Evolutionary conservation across 345 rosid species (phyloP), one percentile per base, ranked within the genome.

Genomic region (Syzygium jambos): DNA sequence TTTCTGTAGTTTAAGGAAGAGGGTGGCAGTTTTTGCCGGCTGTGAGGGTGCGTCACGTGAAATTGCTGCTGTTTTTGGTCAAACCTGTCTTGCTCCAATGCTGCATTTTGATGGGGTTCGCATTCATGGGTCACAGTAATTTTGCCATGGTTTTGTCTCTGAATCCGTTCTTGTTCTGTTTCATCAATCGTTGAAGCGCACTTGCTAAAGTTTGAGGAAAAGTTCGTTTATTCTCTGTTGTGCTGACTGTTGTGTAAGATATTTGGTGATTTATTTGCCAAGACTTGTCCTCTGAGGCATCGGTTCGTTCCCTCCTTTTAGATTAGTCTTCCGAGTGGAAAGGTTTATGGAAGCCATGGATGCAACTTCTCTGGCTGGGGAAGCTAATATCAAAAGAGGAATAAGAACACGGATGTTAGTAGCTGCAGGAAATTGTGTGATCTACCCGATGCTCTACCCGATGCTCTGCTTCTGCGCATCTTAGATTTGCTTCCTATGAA

Each of bases 391-490:
- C 34, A 2, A 34, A 52, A 52, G 63, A 51, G 11, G 61, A 30
- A 52, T 52, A 22, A 84, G 54, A 52, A 52, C 65, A 25, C 14
- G 15, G 86, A 85, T 29, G 41, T 11, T 38, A 61, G 51, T 52
- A 82, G 29, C 73, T 14, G 17, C 34, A 63, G 9, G 73, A n/a
- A 63, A n/a, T 13, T 63, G 34, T n/a, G 73, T n/a, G 38, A n/a
- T 63, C 73, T 63, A n/a, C 89, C 89, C 9, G 88, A 86, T n/a
- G n/a, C n/a, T n/a, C n/a, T n/a, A n/a, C 38, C 89, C 9, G 89
- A 87, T 27, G 73, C 21, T 1, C 3, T 86, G 82, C 85, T 89
- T 56, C 34, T 65, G 7, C 84, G 29, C 52, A 89, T 89, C 65
- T 16, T 87, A 11, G 53, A 61, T 5, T 78, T 84, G n/a, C 87